These are phyloP conservation scores for Rauvolfia tetraphylla DNA, from an alignment of 257 asterid species.

Conservation along the genomic window DNA sequence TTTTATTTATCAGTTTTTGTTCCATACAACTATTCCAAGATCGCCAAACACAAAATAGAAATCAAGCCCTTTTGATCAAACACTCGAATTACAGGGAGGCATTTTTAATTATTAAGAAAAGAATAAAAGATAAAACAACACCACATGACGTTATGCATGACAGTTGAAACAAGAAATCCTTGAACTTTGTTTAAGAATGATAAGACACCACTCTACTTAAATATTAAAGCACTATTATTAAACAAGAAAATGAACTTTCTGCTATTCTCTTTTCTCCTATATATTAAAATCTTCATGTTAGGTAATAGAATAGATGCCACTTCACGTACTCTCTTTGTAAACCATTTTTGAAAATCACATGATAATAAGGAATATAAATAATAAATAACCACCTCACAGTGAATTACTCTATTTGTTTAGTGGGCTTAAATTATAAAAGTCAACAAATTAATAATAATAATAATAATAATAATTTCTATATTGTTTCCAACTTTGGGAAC, in stretches of 20 bases:
- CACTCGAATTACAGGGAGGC: background rate
- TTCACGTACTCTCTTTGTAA: constrained; percentile 5
- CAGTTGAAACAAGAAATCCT: background rate
- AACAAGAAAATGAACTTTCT: background rate
- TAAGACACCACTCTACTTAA: constrained; percentile 15
- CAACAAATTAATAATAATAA: constrained; percentile 13
- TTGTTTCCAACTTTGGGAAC: constrained; percentile 3
- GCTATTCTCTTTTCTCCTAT: background rate
- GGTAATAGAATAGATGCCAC: background rate
- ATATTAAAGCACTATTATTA: constrained; percentile 1
- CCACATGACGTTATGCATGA: background rate
- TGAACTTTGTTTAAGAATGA: constrained; percentile 14
- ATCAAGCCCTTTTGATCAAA: background rate
- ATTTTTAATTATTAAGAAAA: background rate
- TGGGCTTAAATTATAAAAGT: constrained; percentile 11
- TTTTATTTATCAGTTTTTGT: background rate
- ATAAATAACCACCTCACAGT: background rate
- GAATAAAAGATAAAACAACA: background rate
- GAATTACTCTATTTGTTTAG: background rate
- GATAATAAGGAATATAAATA: background rate
- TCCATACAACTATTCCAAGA: background rate
- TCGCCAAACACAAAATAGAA: background rate
- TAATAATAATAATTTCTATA: too few relatives aligned
- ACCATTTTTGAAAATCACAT: background rate
- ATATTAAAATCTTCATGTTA: background rate